Conservation (phyloP, 2,329 filamentous ascomycete species). For the Trichoderma sp. region DNA sequence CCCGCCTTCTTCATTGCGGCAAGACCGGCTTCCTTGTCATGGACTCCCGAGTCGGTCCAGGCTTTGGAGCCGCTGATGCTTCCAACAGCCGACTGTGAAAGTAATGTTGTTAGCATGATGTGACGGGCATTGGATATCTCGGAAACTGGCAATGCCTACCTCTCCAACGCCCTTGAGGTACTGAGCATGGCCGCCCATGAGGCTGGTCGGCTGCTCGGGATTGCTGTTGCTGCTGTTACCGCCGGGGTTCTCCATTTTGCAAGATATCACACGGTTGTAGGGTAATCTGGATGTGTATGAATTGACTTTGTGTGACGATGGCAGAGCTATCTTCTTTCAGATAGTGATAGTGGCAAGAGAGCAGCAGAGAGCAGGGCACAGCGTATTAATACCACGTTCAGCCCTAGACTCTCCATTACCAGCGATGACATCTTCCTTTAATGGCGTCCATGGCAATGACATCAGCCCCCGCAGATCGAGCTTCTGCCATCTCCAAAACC, state of each 20-base stretch:
- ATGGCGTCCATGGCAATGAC: constrained; percentile 30
- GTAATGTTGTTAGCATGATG: neutral
- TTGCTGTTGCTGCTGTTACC: constrained; percentile 32
- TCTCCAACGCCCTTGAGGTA: constrained; percentile 71
- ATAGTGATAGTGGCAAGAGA: neutral
- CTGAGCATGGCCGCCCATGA: constrained; percentile 66
- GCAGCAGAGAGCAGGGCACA: neutral
- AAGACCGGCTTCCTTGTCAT: constrained; percentile 65
- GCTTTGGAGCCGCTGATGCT: constrained; percentile 62
- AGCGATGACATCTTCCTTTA: constrained; percentile 31
- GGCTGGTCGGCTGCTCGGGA: constrained; percentile 54
- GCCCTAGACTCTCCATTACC: constrained; percentile 1
- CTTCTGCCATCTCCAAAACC: constrained; percentile 3
- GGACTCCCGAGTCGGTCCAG: constrained; percentile 66
- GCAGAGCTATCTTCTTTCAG: neutral
- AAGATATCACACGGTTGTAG: constrained; percentile 3
- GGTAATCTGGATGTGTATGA: constrained; percentile 4
- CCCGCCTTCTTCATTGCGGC: constrained; percentile 65
- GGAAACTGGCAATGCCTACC: constrained; percentile 54
- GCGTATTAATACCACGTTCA: neutral
- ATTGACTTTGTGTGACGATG: neutral
- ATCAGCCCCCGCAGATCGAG: constrained; percentile 25
- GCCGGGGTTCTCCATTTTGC: constrained; percentile 37
- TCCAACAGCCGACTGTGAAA: constrained; percentile 59
- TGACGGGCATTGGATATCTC: too few species aligned